Base-by-base conservation (phyloP, 2,329 filamentous ascomycete species). In the Graphilbum fragrans region DNA sequence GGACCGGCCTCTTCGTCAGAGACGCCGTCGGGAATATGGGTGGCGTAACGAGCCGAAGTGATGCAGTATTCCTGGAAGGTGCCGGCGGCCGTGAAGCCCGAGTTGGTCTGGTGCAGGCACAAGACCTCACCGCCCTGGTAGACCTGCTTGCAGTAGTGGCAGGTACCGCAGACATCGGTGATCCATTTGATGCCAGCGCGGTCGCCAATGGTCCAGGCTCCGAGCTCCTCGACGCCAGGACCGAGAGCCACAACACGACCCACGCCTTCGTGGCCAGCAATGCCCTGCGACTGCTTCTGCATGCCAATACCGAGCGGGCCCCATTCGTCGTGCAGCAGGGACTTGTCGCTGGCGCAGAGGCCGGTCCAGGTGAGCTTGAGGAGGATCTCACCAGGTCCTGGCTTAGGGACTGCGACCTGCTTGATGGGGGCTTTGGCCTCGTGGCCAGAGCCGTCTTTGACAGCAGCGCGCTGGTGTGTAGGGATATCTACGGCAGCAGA, bases 1-100 rank as follows among this genome's bases (percentile, higher is more conserved):
- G 46, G 40, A 20, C 54, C 42, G 35, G 56, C 46, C 33, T 50
- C 46, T 16, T 50, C 39, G 16, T 50, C 45, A 5, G 41, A 23
- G 6, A 50, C 35, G 39, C 47, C 50, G n/a, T 47, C 48, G 10
- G 56, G 55, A 10, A 58, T 47, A 14, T 45, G 51, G 14, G 41
- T 42, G 14, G 55, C 45, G 66, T 66, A 50, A 59, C 61, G 49
- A 66, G 67, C 53, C 69, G 62, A 44, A 12, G 49, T 45, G 19
- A 56, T 46, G 47, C 49, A 50, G 46, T 50, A 50, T 31, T 50
- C 39, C 35, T 45, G 41, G 42, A 52, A 52, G 19, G 49, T 51
- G 31, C 48, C 48, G 18, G 47, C 41, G 3, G 33, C 33, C 12
- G 36, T 36, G 38, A 43, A 45, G 37, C 46, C 47, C 20, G 48